These are phyloP conservation scores for Pseudogymnoascus sp. DNA, from an alignment of 2,329 filamentous ascomycete species.

Conservation along the genomic window DNA sequence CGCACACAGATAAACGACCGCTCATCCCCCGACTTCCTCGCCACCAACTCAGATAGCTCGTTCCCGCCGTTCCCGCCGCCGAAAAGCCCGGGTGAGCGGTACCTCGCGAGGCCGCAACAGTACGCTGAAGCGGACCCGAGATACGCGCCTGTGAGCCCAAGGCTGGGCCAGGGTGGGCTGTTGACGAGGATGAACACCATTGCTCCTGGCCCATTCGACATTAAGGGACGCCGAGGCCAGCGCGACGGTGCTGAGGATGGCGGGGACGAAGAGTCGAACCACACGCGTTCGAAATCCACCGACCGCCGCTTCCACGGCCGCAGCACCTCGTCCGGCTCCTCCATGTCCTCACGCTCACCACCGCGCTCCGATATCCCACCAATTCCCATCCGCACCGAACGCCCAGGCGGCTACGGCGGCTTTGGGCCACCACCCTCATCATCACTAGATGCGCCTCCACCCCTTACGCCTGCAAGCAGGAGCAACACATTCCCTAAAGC, in stretches of 20 bases:
- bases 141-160: slow-evolving; percentile 43
- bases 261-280: neutral
- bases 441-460: neutral
- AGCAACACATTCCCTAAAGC: neutral
- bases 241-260: slow-evolving; percentile 17
- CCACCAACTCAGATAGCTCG: slow-evolving; percentile 40
- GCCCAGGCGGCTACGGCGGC: slow-evolving; percentile 49
- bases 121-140: slow-evolving; percentile 30
- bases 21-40: slow-evolving; percentile 36
- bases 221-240: slow-evolving; percentile 30
- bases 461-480: neutral
- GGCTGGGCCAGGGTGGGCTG: slow-evolving; percentile 36
- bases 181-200: slow-evolving; percentile 58
- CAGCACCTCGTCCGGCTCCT: neutral
- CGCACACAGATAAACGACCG: slow-evolving; percentile 20
- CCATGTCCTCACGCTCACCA: neutral
- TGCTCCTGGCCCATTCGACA: slow-evolving; percentile 58
- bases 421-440: slow-evolving; percentile 40
- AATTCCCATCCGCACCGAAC: slow-evolving; percentile 12
- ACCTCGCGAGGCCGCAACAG: slow-evolving; percentile 11
- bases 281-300: neutral
- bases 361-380: neutral
- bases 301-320: neutral
- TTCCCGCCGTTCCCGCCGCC: slow-evolving; percentile 45
- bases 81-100: slow-evolving; percentile 20